These are phyloP conservation scores for Periconia digitata DNA, from an alignment of 2,329 filamentous ascomycete species.

Conservation along the genomic window DNA sequence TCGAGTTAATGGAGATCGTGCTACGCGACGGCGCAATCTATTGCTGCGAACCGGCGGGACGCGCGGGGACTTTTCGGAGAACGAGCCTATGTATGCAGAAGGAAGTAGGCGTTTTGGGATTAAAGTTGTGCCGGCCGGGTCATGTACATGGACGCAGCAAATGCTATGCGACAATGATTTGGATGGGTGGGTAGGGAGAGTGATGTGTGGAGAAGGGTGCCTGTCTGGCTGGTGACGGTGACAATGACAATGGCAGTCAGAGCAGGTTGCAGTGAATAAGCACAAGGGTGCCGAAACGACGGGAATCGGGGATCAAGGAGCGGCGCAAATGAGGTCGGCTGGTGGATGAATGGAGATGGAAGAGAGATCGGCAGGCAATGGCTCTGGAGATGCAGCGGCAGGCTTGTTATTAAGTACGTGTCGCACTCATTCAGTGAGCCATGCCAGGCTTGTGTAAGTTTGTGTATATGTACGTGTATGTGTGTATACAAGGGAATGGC, in stretches of 20 bases:
- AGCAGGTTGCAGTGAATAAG: no score
- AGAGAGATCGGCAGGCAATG: no score
- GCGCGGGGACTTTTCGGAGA: background rate
- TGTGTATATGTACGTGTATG: no score
- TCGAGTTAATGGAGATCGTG: background rate
- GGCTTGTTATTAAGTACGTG: no score
- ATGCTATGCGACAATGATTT: background rate
- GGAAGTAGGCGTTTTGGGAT: conserved; percentile 1
- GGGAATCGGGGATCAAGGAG: background rate
- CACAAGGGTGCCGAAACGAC: no score
- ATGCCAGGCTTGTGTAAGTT: no score
- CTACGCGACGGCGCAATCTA: background rate
- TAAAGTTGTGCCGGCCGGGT: background rate
- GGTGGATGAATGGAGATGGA: no score
- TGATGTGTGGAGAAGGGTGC: background rate
- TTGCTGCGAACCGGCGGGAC: conserved; percentile 18
- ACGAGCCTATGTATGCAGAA: conserved; percentile 3
- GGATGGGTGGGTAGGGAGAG: background rate
- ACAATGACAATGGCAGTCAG: no score
- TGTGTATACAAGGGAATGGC: background rate
- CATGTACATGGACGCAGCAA: background rate
- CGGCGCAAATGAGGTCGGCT: background rate
- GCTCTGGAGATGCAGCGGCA: no score
- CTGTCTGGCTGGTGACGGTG: no score
- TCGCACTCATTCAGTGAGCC: conserved; percentile 11